These are phyloP conservation scores for Cladosporium sphaerospermum DNA, from an alignment of 2,329 filamentous ascomycete species.

Conservation along the genomic window DNA sequence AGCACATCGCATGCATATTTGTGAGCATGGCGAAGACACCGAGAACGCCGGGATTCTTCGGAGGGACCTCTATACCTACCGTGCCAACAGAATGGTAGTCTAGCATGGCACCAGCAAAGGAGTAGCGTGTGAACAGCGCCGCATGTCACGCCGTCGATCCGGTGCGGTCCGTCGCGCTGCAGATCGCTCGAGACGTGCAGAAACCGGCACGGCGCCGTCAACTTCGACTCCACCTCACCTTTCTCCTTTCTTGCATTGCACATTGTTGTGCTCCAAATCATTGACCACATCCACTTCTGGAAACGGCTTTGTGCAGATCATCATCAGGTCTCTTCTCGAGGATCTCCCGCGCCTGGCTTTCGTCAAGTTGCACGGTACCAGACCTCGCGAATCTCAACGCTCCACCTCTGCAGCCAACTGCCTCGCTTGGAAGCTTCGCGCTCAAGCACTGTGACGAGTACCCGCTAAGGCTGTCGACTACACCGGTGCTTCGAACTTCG, in stretches of 20 bases:
- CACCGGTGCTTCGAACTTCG: not conserved
- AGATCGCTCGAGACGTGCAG: no score
- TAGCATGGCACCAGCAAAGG: no score
- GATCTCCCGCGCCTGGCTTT: not conserved
- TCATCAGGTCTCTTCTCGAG: not conserved
- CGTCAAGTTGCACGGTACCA: not conserved
- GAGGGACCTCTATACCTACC: no score
- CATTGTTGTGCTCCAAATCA: not conserved
- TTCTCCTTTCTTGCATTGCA: not conserved
- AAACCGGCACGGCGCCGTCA: not conserved
- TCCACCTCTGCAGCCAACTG: not conserved
- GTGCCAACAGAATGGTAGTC: no score
- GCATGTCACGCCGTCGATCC: not conserved
- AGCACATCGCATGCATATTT: no score
- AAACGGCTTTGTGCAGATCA: not conserved
- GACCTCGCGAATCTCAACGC: not conserved
- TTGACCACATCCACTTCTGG: not conserved
- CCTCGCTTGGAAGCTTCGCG: not conserved
- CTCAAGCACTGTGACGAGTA: conserved; percentile 2
- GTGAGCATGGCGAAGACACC: no score
- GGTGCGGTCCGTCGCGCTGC: not conserved
- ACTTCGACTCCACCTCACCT: not conserved
- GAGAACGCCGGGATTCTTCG: no score
- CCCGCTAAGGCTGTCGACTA: no score
- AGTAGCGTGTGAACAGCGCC: no score